Evolutionary conservation across 176 grass and related monocot genomes (phyloP).

Genomic region (Urochloa ruziziensis): DNA sequence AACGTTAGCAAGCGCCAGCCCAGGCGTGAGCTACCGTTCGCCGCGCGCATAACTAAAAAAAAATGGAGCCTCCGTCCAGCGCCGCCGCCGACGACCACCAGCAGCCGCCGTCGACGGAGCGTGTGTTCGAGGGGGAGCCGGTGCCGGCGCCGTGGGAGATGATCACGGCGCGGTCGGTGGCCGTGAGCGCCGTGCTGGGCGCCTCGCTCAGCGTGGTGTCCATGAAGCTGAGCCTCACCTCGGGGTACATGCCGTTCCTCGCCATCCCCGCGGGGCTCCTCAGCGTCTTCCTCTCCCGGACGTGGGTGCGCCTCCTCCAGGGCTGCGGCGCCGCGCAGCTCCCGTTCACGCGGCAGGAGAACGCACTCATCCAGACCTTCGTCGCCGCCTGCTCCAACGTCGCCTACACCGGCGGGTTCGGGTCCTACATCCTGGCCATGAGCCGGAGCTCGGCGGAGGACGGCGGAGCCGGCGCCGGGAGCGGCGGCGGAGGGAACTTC

Average conservation of each 20-base stretch:
- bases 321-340: conserved; percentile 27
- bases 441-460: background rate
- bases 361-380: conserved; percentile 83
- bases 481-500: conserved; percentile 25
- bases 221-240: conserved; percentile 57
- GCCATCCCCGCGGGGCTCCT: conserved; percentile 51
- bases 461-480: background rate
- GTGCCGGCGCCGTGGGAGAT: conserved; percentile 43
- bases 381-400: conserved; percentile 49
- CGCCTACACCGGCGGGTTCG: conserved; percentile 37
- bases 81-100: background rate
- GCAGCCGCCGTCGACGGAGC: conserved; percentile 44
- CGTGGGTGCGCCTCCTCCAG: conserved; percentile 38
- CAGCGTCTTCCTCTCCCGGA: conserved; percentile 46
- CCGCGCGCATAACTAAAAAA: background rate
- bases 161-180: conserved; percentile 54
- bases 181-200: conserved; percentile 42
- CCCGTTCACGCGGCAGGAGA: conserved; percentile 55
- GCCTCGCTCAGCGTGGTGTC: conserved; percentile 43
- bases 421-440: conserved; percentile 37
- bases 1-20: background rate
- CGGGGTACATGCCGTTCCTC: conserved; percentile 38
- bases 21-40: background rate
- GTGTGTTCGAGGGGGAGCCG: conserved; percentile 48
- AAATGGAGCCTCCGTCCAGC: conserved; percentile 14